These are phyloP conservation scores for Rhodamnia argentea DNA, from an alignment of 345 rosid species.

Conservation along the genomic window DNA sequence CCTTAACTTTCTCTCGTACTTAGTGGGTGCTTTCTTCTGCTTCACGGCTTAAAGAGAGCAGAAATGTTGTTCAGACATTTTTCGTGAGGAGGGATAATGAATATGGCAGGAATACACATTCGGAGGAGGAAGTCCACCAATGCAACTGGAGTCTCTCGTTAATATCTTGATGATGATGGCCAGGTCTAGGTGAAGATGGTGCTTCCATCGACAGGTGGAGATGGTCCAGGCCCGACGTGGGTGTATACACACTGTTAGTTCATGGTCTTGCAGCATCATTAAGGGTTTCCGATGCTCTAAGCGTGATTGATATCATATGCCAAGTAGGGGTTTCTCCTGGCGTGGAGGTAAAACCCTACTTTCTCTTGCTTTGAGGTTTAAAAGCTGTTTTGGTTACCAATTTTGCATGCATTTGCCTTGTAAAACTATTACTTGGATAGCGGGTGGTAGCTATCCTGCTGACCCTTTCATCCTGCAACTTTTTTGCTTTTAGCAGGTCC, in stretches of 20 bases:
- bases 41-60: neutral
- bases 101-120: neutral
- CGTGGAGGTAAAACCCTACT: slow-evolving; percentile 45
- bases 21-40: neutral
- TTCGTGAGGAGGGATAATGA: neutral
- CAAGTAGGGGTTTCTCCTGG: slow-evolving; percentile 76
- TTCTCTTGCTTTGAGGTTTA: neutral
- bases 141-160: neutral
- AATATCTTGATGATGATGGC: neutral
- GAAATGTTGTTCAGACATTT: neutral
- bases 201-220: slow-evolving; percentile 50
- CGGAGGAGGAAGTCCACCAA: neutral
- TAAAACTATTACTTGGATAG: neutral
- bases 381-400: neutral
- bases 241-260: slow-evolving; percentile 46
- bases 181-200: slow-evolving; percentile 50
- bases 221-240: slow-evolving; percentile 89
- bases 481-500: slow-evolving; percentile 42
- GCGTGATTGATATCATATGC: slow-evolving; percentile 59
- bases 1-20: neutral
- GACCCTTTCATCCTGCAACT: neutral
- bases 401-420: neutral
- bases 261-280: slow-evolving; percentile 63
- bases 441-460: neutral
- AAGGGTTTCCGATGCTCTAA: slow-evolving; percentile 80